These are phyloP conservation scores for Phaeotremella fagi DNA, from an alignment of 768 basidiomycete genomes.

Conservation along the genomic window DNA sequence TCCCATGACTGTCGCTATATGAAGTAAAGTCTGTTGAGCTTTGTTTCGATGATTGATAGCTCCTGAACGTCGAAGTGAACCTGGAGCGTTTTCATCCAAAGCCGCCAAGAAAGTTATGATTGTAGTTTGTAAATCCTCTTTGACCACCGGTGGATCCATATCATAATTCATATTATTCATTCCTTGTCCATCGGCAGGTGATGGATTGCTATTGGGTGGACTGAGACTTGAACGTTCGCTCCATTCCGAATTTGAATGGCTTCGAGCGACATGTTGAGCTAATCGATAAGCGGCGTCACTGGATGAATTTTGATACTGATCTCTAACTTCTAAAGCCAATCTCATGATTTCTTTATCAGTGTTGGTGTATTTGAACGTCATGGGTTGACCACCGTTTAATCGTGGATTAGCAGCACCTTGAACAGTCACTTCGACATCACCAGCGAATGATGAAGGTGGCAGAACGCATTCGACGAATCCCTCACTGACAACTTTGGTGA, in stretches of 20 bases:
- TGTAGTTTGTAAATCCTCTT: constrained; percentile 62
- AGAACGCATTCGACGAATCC: constrained; percentile 74
- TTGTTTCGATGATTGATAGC: constrained; percentile 67
- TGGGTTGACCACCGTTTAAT: constrained; percentile 9
- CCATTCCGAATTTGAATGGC: constrained; percentile 19
- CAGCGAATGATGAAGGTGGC: constrained; percentile 73
- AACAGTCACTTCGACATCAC: constrained; percentile 85
- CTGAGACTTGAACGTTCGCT: constrained; percentile 27
- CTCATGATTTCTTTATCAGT: constrained; percentile 38
- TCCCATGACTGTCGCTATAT: constrained; percentile 75
- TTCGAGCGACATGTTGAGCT: constrained; percentile 26
- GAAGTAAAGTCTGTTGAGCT: constrained; percentile 80
- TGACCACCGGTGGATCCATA: constrained; percentile 3
- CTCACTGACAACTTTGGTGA: constrained; percentile 80
- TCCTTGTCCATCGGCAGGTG: constrained; percentile 45
- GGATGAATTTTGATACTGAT: constrained; percentile 31
- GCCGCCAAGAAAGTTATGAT: constrained; percentile 76
- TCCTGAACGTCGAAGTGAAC: constrained; percentile 52
- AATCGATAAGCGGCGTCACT: constrained; percentile 36
- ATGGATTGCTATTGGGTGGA: constrained; percentile 17
- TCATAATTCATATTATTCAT: constrained; percentile 1
- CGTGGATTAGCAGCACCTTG: constrained; percentile 57
- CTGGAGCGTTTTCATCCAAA: constrained; percentile 56
- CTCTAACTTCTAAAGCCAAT: constrained; percentile 33
- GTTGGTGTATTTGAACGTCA: constrained; percentile 32